Base-by-base conservation (phyloP, 1,284 basidiomycete genomes). In the Lignosus rhinocerotis region DNA sequence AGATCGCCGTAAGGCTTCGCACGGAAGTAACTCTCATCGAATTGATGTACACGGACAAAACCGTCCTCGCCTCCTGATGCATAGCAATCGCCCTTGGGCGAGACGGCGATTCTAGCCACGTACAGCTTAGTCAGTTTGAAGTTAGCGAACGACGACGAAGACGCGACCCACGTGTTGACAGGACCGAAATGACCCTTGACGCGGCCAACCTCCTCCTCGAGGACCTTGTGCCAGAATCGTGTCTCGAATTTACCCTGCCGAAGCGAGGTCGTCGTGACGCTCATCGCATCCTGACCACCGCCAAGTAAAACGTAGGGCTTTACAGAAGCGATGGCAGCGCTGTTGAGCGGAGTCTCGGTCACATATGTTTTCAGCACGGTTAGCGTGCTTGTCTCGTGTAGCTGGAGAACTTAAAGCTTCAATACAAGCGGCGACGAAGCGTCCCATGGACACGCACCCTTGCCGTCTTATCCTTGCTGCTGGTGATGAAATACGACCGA, bases 161-260 rank as follows among this genome's bases (percentile, higher is more conserved):
- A 42, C 30, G n/a, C 39, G 51, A 82, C 90, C 62, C 63, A 93
- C 83, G 97, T 98, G 80, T 99, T 99, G 78, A 98, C 92, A 51
- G 97, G 96, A 42, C 96, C 96, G 76, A 98, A 94, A 73, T 97
- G 94, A 21, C 95, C 95, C 74, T 95, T 98, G 61, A 99, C 94
- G 39, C 96, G 87, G 21, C 96, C 94, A 60, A 98, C 91, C 75
- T 99, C 96, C 80, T 99, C 96, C 75, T 98, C 96, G 68, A 98
- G 94, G 44, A 99, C 84, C 71, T 93, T 94, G 81, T 99, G 96
- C 94, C 95, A 99, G 80, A 99, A 98, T 48, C 96, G 84, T 3
- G 95, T 94, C 79, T 99, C 97, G 75, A 99, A 99, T 76, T 97
- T 96, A 42, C 96, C 97, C 73, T 97, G 93, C 56, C 96, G 86